These are phyloP conservation scores for Saccharum spontaneum DNA, from an alignment of 176 grass and related monocot genomes.

Conservation along the genomic window DNA sequence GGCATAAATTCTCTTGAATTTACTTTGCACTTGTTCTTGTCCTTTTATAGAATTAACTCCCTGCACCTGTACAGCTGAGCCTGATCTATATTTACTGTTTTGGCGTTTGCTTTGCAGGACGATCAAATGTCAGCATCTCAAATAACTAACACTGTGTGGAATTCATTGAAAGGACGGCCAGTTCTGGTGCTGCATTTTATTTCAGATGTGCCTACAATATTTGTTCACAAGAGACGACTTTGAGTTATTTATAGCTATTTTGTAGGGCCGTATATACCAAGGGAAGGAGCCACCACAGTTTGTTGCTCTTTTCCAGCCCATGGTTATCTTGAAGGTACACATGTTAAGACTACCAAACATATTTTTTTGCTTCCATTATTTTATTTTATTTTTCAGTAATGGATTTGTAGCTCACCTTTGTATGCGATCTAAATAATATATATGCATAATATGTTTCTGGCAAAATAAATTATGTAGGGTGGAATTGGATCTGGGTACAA, in stretches of 20 bases:
- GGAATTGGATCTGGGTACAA: conserved; percentile 81
- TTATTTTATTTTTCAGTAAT: conserved; percentile 13
- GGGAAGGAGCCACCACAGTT: conserved; percentile 94
- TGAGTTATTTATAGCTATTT: conserved; percentile 33
- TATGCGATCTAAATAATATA: background rate
- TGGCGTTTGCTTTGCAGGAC: conserved; percentile 54
- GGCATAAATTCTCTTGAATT: background rate
- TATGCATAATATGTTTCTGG: conserved; percentile 6
- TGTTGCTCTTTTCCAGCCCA: conserved; percentile 92
- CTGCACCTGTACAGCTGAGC: background rate
- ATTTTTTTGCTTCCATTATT: conserved; percentile 10
- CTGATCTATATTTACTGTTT: conserved; percentile 23
- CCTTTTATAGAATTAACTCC: background rate
- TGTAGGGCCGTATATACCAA: conserved; percentile 84
- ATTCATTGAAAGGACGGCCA: conserved; percentile 89
- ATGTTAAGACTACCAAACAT: background rate
- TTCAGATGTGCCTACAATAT: conserved; percentile 33
- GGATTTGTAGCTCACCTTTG: background rate
- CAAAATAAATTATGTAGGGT: conserved; percentile 51
- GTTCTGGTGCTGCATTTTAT: conserved; percentile 60
- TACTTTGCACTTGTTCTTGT: background rate
- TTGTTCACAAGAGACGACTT: conserved; percentile 29
- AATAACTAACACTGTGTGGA: conserved; percentile 76
- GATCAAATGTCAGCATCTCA: conserved; percentile 64
- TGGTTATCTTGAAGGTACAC: conserved; percentile 91